A percentile compares a stretch with the other conserved stretches of the same genome.
These are phyloP conservation scores for Pichia pseudocactophila DNA, from an alignment of 805 yeast genomes.

Conservation along the genomic window DNA sequence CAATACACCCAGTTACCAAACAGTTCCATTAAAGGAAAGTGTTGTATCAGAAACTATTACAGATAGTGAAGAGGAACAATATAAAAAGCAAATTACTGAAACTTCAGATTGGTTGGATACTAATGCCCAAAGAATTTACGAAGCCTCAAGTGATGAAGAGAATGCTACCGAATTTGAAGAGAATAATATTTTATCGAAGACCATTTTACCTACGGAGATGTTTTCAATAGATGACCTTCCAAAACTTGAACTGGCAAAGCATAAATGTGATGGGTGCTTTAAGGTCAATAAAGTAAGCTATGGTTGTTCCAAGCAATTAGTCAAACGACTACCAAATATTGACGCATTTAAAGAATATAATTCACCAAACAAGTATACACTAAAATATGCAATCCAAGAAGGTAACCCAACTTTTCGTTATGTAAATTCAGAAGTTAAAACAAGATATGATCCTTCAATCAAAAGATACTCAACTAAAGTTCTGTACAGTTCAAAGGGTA, in stretches of 20 bases:
- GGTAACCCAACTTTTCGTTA: constrained; percentile 7
- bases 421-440: constrained; percentile 2
- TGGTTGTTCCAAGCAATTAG: constrained; percentile 7
- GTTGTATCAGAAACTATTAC: too few relatives aligned
- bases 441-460: constrained; percentile 8
- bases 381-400: constrained; percentile 3
- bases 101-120: too few relatives aligned
- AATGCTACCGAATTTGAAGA: not conserved
- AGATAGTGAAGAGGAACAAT: too few relatives aligned
- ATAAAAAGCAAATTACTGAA: too few relatives aligned
- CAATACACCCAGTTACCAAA: too few relatives aligned
- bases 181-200: not conserved
- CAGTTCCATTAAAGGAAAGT: too few relatives aligned
- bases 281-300: constrained; percentile 4
- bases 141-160: not conserved
- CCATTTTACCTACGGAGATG: not conserved
- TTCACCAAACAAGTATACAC: constrained; percentile 5
- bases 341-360: constrained; percentile 9
- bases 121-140: too few relatives aligned
- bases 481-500: constrained; percentile 4
- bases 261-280: constrained; percentile 6
- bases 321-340: constrained; percentile 3
- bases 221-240: constrained; percentile 2
- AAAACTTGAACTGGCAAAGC: not conserved
- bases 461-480: constrained; percentile 6